Conservation (phyloP, 1,139 yeast genomes). For the Kazachstania sp. region DNA sequence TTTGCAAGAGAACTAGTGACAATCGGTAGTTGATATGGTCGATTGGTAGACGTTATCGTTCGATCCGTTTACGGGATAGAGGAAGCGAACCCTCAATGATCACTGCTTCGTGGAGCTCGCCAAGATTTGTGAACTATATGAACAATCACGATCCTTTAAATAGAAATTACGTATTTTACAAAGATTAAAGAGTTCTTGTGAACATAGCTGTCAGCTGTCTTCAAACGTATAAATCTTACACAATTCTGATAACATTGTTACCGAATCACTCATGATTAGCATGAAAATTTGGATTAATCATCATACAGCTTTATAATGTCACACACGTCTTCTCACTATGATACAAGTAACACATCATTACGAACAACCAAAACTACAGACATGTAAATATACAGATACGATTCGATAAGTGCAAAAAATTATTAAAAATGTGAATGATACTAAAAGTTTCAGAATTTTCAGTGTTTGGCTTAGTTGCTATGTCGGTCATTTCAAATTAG, state of each 20-base stretch:
- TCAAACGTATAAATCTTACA: constrained; percentile 2
- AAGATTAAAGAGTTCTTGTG: not conserved
- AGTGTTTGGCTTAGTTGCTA: constrained; percentile 31
- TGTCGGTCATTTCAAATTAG: constrained; percentile 28
- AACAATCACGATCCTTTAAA: no score
- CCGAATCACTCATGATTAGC: constrained; percentile 27
- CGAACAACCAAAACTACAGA: not conserved
- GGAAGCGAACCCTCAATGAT: no score
- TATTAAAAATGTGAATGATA: not conserved
- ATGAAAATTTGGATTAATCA: constrained; percentile 18
- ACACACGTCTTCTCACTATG: no score
- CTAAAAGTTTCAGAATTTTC: constrained; percentile 27
- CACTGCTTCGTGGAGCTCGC: no score
- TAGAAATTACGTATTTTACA: no score
- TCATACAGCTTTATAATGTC: not conserved
- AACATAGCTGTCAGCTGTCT: constrained; percentile 3
- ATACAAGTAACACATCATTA: not conserved
- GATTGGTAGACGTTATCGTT: no score
- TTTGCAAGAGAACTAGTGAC: no score
- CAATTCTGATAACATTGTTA: not conserved
- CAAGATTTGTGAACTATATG: no score
- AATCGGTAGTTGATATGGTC: no score
- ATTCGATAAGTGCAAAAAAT: not conserved
- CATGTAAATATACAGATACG: no score
- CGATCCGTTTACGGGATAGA: no score